Conservation (phyloP, 176 grass and related monocot species). For the maize (Zea mays) region Zm-B73-REFERENCE-NAM-5.0 NC_050097.1:35011001-35011500, state of each 20-base stretch:
- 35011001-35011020: background rate
- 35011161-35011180: background rate
- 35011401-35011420: background rate
- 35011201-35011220: background rate
- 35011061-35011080: background rate
- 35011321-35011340: background rate
- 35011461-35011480: background rate
- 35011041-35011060: background rate
- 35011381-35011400: too few species aligned
- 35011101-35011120: background rate
- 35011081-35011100: background rate
- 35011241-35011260: background rate
- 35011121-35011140: background rate
- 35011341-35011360: background rate
- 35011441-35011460: background rate
- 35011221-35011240: background rate
- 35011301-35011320: background rate
- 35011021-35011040: background rate
- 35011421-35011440: background rate
- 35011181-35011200: background rate
- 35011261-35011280: background rate
- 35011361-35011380: too few species aligned
- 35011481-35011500: background rate
- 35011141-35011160: background rate
- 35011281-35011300: conserved; percentile 5